Evolutionary conservation across 768 basidiomycete genomes (phyloP), one percentile per base, ranked within the genome.

Genomic region (Dentipellis sp.): DNA sequence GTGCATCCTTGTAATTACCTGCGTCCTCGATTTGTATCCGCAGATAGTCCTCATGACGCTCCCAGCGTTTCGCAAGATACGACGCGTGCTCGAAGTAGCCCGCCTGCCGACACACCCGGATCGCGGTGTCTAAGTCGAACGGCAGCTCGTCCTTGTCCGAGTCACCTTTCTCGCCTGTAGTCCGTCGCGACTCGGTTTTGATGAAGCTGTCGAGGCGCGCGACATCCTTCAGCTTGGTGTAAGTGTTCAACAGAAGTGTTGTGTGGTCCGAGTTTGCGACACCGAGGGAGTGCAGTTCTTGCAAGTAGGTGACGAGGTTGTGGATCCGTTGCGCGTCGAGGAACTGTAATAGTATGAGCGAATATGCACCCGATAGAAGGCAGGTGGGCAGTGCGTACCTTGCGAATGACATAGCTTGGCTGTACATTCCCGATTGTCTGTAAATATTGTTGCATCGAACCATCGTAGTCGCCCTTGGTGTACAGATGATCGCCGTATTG

Each of bases 251-350:
- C 3, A 99, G 79, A 8, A 99, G 83, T 0, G 97, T 98, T 0
- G 97, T 99, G 65, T 97, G 95, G 64, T 98, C 94, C 0, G 92
- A 83, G 64, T 95, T 98, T 29, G 97, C 95, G 6, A 95, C 82
- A 0, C 90, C 88, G 0, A 86, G 77, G 1, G 89, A 78, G 66
- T 99, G 97, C 0, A 99, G 75, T 67, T 95, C 94, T 78, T 98
- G 94, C 0, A 99, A 79, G 68, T 97, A 99, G 1, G 90, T 90
- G 34, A 91, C 94, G 53, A 99, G 86, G 66, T 94, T 93, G 60
- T 94, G 88, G 55, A 97, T 97, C 2, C 94, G 78, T 66, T 98
- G 97, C 0, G 95, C 93, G 61, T 97, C 97, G 38, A 99, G 82
- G 71, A 94, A 98, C 94, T 97, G 57, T 7, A 22, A 29, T 17